Conservation (phyloP, 106 monocot species). For the Vanilla planifolia region DNA sequence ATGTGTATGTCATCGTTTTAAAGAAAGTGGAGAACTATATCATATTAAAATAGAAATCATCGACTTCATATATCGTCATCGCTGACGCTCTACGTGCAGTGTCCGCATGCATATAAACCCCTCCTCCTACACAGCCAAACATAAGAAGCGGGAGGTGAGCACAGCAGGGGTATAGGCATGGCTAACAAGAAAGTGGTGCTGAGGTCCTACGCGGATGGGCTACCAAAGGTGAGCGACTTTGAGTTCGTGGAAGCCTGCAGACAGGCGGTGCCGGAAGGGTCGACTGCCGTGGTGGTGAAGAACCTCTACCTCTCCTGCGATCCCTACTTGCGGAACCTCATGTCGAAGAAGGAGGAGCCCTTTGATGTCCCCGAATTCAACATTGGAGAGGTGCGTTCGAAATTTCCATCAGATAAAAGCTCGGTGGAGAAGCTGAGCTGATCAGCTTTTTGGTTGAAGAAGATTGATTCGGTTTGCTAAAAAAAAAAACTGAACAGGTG, state of each 20-base stretch:
- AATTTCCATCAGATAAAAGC: neutral
- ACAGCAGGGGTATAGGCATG: neutral
- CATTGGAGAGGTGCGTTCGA: conserved; percentile 32
- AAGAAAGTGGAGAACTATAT: too few species aligned
- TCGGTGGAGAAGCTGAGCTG: neutral
- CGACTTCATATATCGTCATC: too few species aligned
- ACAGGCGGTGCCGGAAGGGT: neutral
- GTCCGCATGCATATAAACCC: too few species aligned
- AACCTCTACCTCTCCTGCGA: conserved; percentile 67
- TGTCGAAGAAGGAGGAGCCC: conserved; percentile 33
- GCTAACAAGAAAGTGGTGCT: conserved; percentile 4
- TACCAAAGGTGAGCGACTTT: neutral
- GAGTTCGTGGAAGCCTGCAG: neutral
- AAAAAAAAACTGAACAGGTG: conserved; percentile 12
- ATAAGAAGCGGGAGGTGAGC: conserved; percentile 1
- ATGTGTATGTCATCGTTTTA: too few species aligned
- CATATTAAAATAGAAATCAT: too few species aligned
- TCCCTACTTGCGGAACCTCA: conserved; percentile 57
- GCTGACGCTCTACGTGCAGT: too few species aligned
- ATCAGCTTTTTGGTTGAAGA: too few species aligned
- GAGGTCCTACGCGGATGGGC: conserved; percentile 11
- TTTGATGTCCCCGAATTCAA: conserved; percentile 33
- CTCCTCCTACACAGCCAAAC: too few species aligned
- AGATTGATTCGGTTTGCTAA: too few species aligned
- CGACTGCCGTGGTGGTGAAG: conserved; percentile 30